These are phyloP conservation scores for Stramenopiles sp. DNA, from an alignment of 352 stramenopile species.

Conservation along the genomic window DNA sequence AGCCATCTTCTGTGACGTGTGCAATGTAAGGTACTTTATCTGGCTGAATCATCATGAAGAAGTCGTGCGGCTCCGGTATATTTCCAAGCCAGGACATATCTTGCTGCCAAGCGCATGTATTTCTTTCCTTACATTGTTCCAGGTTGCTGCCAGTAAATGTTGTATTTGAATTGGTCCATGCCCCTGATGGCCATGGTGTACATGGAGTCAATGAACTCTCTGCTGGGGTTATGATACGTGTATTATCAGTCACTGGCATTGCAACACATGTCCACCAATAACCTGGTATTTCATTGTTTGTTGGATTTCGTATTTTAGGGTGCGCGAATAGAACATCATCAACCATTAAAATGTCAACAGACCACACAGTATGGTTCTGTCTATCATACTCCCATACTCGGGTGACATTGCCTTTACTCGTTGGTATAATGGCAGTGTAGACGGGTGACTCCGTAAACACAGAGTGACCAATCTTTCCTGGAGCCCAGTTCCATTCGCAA, in stretches of 20 bases:
- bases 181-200: constrained; percentile 17
- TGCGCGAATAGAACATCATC: constrained; percentile 16
- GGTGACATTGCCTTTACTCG: constrained; percentile 5
- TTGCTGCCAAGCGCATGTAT: not conserved
- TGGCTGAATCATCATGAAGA: constrained; percentile 18
- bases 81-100: constrained; percentile 21
- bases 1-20: constrained; percentile 16
- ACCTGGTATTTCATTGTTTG: constrained; percentile 12
- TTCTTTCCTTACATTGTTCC: not conserved
- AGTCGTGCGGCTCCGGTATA: constrained; percentile 15
- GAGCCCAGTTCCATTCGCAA: constrained; percentile 20
- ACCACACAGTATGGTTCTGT: constrained; percentile 18
- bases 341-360: constrained; percentile 18
- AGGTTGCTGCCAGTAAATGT: constrained; percentile 13
- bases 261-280: constrained; percentile 20
- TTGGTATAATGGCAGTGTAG: constrained; percentile 13
- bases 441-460: constrained; percentile 18
- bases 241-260: constrained; percentile 15
- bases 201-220: constrained; percentile 17
- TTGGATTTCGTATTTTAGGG: constrained; percentile 20
- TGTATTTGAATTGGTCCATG: constrained; percentile 17
- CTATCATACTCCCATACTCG: constrained; percentile 21
- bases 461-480: constrained; percentile 19
- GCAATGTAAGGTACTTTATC: constrained; percentile 19
- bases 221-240: constrained; percentile 17